Percentiles rank a stretch among this genome's conserved stretches.
These are phyloP conservation scores for Plasmopara viticola DNA, from an alignment of 352 stramenopile species.

Conservation along the genomic window DNA sequence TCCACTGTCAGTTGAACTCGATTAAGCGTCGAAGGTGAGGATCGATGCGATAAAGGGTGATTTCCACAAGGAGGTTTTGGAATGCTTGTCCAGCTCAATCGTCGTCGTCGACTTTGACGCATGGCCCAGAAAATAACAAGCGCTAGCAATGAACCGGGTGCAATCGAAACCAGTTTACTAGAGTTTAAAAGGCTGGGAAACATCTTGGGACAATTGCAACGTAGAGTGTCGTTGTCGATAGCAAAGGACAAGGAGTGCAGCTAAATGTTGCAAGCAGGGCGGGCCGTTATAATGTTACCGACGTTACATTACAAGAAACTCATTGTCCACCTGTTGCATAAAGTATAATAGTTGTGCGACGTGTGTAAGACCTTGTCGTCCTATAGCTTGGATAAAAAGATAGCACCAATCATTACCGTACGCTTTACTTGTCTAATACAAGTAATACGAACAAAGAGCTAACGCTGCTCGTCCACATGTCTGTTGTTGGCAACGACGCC, in stretches of 20 bases:
- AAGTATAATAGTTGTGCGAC: neutral
- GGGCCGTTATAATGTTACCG: neutral
- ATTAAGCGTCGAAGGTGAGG: neutral
- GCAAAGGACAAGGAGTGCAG: neutral
- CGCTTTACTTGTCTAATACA: neutral
- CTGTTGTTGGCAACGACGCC: slow-evolving; percentile 6
- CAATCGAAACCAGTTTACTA: slow-evolving; percentile 7
- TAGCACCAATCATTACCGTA: neutral
- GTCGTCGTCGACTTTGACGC: slow-evolving; percentile 9
- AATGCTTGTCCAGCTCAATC: slow-evolving; percentile 16
- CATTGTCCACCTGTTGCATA: neutral
- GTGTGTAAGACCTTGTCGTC: neutral
- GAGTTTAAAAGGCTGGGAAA: slow-evolving; percentile 6
- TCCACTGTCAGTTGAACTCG: slow-evolving; percentile 9
- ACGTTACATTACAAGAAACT: neutral
- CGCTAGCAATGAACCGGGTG: slow-evolving; percentile 16
- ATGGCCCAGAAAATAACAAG: slow-evolving; percentile 18
- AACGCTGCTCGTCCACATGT: slow-evolving; percentile 1
- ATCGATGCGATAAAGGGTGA: slow-evolving; percentile 3
- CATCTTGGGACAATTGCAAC: slow-evolving; percentile 1
- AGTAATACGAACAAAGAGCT: neutral
- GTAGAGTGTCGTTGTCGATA: neutral
- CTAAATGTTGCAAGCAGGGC: neutral
- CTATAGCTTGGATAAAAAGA: neutral
- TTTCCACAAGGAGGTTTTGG: slow-evolving; percentile 18